These are phyloP conservation scores for Cadophora sp. DNA, from an alignment of 2,329 filamentous ascomycete species.

Conservation along the genomic window DNA sequence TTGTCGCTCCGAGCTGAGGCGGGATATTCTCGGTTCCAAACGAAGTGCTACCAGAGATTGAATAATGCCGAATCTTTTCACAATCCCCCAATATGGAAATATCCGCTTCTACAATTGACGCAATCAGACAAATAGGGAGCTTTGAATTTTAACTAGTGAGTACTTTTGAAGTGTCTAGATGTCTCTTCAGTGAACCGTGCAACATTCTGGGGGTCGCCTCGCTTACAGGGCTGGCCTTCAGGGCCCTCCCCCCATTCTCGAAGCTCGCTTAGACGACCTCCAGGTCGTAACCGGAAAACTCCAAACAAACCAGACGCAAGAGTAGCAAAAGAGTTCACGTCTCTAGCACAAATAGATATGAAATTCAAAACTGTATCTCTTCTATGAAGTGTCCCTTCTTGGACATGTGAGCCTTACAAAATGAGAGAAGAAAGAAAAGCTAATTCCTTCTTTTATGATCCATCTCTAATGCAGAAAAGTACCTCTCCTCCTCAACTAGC, in stretches of 20 bases:
- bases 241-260: neutral
- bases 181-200: too few species aligned
- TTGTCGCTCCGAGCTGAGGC: too few species aligned
- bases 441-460: slow-evolving; percentile 6
- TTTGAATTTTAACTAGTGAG: neutral
- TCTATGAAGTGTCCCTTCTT: slow-evolving; percentile 10
- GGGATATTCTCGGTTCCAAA: too few species aligned
- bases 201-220: neutral
- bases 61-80: too few species aligned
- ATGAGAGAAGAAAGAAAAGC: neutral
- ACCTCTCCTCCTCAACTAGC: neutral
- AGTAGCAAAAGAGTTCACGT: neutral
- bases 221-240: neutral
- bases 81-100: neutral
- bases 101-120: neutral
- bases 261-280: too few species aligned
- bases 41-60: too few species aligned
- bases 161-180: neutral
- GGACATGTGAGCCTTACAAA: slow-evolving; percentile 10
- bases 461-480: slow-evolving; percentile 5
- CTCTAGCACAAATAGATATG: neutral
- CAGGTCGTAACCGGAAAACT: too few species aligned
- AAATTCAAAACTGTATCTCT: slow-evolving; percentile 6
- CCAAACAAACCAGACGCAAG: too few species aligned
- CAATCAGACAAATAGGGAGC: too few species aligned